Percentiles rank a stretch among this genome's conserved stretches.
Conservation (phyloP, 805 yeast species). For the Candida parachauliodes region DNA sequence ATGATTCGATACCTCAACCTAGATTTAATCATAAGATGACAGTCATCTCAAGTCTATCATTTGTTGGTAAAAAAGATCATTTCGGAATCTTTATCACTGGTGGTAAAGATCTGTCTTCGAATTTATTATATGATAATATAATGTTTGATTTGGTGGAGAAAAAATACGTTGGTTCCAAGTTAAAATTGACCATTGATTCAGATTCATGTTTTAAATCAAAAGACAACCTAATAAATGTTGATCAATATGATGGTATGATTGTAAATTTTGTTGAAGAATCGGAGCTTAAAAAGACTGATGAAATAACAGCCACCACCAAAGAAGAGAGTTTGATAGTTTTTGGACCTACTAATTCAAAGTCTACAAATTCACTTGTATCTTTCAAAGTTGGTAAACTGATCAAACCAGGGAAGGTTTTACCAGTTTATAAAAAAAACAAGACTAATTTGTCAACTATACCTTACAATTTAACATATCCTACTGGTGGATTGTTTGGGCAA, state of each 20-base stretch:
- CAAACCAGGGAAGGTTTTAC: constrained; percentile 27
- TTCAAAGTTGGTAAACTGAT: constrained; percentile 33
- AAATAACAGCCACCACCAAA: no score
- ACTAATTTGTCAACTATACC: constrained; percentile 33
- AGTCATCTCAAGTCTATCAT: constrained; percentile 33
- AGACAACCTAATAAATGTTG: constrained; percentile 20
- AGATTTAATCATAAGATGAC: constrained; percentile 56
- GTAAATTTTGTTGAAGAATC: constrained; percentile 26
- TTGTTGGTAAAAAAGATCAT: constrained; percentile 36
- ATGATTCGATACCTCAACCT: constrained; percentile 24
- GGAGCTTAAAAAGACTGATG: constrained; percentile 9
- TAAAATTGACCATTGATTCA: constrained; percentile 7
- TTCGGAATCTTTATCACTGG: constrained; percentile 53
- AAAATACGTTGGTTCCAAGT: constrained; percentile 22
- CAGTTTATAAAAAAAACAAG: constrained; percentile 24
- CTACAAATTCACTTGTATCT: constrained; percentile 29
- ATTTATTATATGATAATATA: constrained; percentile 28
- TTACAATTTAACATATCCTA: constrained; percentile 48
- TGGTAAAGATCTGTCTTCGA: constrained; percentile 41
- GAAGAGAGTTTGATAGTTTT: constrained; percentile 32
- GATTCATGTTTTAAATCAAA: constrained; percentile 11
- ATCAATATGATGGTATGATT: constrained; percentile 32
- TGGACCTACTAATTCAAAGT: constrained; percentile 22
- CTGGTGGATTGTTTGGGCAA: constrained; percentile 64
- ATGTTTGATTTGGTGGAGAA: constrained; percentile 45